phyloP scores from a whole-genome alignment of 176 grass and related monocot genomes.

The Eleusine coracana region DNA sequence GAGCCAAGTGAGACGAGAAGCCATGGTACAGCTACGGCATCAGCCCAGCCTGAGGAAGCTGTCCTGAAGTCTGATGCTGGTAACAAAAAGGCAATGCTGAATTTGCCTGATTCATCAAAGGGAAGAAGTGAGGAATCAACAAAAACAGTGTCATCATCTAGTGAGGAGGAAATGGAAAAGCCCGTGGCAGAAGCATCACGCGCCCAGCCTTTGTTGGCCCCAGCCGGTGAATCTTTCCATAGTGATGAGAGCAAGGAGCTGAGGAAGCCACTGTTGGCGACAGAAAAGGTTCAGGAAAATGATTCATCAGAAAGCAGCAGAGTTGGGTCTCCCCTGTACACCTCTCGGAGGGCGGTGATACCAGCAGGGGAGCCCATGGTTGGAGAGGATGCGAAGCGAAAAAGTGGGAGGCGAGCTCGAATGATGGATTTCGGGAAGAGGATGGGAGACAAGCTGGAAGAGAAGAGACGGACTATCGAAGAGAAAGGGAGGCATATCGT shows the following conservation, averaged over 20 bases:
- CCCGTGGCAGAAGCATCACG: conserved; percentile 33
- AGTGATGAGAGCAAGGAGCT: conserved; percentile 23
- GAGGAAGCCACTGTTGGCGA: conserved; percentile 41
- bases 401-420: conserved; percentile 55
- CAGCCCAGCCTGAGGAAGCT: conserved; percentile 52
- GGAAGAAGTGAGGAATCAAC: conserved; percentile 49
- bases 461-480: conserved; percentile 82
- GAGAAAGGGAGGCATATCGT: conserved; percentile 80
- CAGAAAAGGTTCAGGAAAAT: conserved; percentile 45
- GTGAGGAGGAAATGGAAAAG: conserved; percentile 44
- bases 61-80: conserved; percentile 21
- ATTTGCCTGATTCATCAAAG: not conserved
- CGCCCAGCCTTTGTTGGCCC: not conserved
- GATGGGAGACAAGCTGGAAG: conserved; percentile 91
- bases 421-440: conserved; percentile 88
- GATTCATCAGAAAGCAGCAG: conserved; percentile 25
- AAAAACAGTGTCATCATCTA: conserved; percentile 39
- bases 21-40: not conserved
- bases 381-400: conserved; percentile 61
- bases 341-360: conserved; percentile 33
- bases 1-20: conserved; percentile 49
- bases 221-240: conserved; percentile 19
- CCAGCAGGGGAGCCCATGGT: conserved; percentile 38
- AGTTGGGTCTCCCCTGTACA: conserved; percentile 31
- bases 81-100: conserved; percentile 26